Percentiles rank a stretch among this genome's conserved stretches.
phyloP scores from a whole-genome alignment of 2,329 filamentous ascomycete species.

The Aspergillus sp. region DNA sequence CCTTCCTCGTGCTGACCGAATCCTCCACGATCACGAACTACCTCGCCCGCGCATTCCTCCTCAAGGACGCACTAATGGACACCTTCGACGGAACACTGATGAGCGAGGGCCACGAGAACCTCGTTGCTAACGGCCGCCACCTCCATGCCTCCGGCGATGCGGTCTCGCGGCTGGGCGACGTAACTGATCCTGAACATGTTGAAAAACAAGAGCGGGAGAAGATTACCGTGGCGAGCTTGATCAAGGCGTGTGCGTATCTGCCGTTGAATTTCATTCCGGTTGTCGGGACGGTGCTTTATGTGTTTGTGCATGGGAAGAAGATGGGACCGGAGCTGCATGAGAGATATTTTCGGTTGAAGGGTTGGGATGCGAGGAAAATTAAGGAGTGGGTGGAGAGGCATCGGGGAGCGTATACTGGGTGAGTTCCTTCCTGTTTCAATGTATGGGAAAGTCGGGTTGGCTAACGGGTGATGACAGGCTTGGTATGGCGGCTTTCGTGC shows the following conservation, averaged over 20 bases:
- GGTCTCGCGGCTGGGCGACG: slow-evolving; percentile 51
- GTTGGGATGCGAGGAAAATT: slow-evolving; percentile 58
- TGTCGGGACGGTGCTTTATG: slow-evolving; percentile 74
- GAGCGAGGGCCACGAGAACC: slow-evolving; percentile 46
- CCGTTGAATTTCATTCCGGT: slow-evolving; percentile 91
- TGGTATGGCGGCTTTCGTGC: slow-evolving; percentile 71
- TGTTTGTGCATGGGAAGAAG: slow-evolving; percentile 63
- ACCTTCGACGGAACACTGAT: slow-evolving; percentile 73
- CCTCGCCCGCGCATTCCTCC: slow-evolving; percentile 63
- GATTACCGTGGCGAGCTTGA: slow-evolving; percentile 49
- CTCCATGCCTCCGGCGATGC: slow-evolving; percentile 51
- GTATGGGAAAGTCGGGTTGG: no score
- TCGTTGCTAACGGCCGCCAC: slow-evolving; percentile 70
- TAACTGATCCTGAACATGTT: slow-evolving; percentile 49
- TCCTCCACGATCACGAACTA: slow-evolving; percentile 45
- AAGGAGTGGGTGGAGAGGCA: slow-evolving; percentile 64
- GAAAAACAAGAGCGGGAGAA: slow-evolving; percentile 29
- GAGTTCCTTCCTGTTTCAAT: slow-evolving; percentile 32
- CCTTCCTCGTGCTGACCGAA: slow-evolving; percentile 55
- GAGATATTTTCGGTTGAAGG: slow-evolving; percentile 87
- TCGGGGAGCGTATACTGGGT: slow-evolving; percentile 74
- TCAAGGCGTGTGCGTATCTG: slow-evolving; percentile 77
- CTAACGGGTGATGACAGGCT: slow-evolving; percentile 25
- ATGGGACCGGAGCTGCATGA: slow-evolving; percentile 49
- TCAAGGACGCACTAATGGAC: slow-evolving; percentile 76